A percentile compares a stretch with the other conserved stretches of the same genome.
Evolutionary conservation across 78 protist genomes (phyloP).

Genomic region (Protostelium mycophagum): DNA sequence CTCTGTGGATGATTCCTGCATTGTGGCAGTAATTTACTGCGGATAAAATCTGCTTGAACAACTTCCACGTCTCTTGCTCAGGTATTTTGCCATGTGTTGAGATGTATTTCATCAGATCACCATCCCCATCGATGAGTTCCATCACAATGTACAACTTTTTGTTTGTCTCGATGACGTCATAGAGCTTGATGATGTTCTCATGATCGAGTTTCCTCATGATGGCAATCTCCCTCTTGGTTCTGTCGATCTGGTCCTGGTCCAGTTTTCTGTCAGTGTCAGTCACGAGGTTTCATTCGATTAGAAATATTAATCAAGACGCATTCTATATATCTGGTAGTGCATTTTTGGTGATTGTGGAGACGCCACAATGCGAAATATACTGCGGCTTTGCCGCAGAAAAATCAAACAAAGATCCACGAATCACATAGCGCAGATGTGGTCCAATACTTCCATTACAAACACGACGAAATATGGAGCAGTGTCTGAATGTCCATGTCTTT

Average conservation of each 20-base stretch:
- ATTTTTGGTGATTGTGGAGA: too few relatives aligned
- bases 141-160: background rate
- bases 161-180: slow-evolving; percentile 39
- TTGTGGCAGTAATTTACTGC: slow-evolving; percentile 62
- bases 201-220: slow-evolving; percentile 47
- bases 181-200: slow-evolving; percentile 55
- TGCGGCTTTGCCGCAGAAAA: too few relatives aligned
- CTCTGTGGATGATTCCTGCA: slow-evolving; percentile 76
- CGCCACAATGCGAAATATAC: too few relatives aligned
- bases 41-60: slow-evolving; percentile 48
- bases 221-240: slow-evolving; percentile 40
- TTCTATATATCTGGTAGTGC: too few relatives aligned
- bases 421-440: too few relatives aligned
- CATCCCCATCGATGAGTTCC: slow-evolving; percentile 7
- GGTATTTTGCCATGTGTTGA: slow-evolving; percentile 26
- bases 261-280: too few relatives aligned
- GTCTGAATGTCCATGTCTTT: too few relatives aligned
- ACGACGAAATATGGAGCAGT: too few relatives aligned
- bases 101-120: slow-evolving; percentile 60
- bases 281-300: too few relatives aligned
- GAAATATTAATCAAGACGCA: too few relatives aligned
- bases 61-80: slow-evolving; percentile 57
- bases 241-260: background rate
- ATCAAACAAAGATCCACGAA: too few relatives aligned
- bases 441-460: too few relatives aligned